A percentile compares a stretch with the other conserved stretches of the same genome.
phyloP scores from a whole-genome alignment of 2,329 filamentous ascomycete species.

The Aspergillus melleus region DNA sequence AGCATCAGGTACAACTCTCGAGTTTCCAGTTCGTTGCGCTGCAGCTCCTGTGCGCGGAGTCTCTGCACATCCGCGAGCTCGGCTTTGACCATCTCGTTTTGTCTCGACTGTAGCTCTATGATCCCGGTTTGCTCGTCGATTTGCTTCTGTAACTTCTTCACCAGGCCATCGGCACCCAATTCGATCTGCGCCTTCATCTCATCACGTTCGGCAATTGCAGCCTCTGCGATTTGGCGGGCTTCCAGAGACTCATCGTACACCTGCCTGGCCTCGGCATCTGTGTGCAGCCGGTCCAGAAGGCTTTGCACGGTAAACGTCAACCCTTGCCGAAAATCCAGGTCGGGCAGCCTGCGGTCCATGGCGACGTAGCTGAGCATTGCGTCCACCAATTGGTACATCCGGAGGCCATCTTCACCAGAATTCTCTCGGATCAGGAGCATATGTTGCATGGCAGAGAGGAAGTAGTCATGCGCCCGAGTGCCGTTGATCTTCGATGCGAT shows the following conservation, averaged over 20 bases:
- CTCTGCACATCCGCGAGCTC: constrained; percentile 86
- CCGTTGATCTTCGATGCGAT: constrained; percentile 83
- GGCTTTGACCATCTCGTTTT: constrained; percentile 83
- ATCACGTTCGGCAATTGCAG: constrained; percentile 92
- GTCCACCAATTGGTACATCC: constrained; percentile 97
- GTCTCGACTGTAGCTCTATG: constrained; percentile 83
- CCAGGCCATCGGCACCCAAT: constrained; percentile 87
- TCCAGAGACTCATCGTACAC: constrained; percentile 89
- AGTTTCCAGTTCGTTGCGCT: constrained; percentile 93
- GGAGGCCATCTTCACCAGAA: constrained; percentile 84
- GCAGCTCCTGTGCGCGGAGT: constrained; percentile 82
- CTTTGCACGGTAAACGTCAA: constrained; percentile 97
- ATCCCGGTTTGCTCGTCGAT: constrained; percentile 89
- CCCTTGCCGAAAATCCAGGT: constrained; percentile 97
- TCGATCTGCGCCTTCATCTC: constrained; percentile 88
- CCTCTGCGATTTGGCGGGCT: constrained; percentile 88
- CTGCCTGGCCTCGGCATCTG: constrained; percentile 89
- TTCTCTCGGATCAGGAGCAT: constrained; percentile 88
- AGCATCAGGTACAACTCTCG: constrained; percentile 98
- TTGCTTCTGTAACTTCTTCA: constrained; percentile 89
- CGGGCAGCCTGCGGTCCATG: constrained; percentile 92
- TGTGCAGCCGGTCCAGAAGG: constrained; percentile 91
- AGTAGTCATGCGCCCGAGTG: constrained; percentile 89
- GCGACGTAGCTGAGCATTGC: constrained; percentile 99
- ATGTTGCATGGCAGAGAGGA: constrained; percentile 92